A percentile compares a stretch with the other conserved stretches of the same genome.
Conservation (phyloP, 208 protist species). For the Naegleria lovaniensis region DNA sequence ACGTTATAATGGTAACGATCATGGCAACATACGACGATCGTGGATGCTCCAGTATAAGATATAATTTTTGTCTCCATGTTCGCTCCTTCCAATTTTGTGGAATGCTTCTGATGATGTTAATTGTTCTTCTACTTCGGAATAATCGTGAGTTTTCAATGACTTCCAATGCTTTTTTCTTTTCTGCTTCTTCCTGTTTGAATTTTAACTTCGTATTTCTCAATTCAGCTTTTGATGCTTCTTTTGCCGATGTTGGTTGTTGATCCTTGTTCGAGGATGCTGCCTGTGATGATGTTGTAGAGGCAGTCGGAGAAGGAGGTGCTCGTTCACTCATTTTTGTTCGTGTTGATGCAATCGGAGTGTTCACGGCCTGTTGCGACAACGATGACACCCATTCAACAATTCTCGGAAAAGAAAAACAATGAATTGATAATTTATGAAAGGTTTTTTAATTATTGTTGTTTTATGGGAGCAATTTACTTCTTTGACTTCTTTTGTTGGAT, state of each 20-base stretch:
- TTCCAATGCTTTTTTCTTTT: not conserved
- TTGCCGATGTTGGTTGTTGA: not conserved
- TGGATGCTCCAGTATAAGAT: not conserved
- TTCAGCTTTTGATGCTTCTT: not conserved
- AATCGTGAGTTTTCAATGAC: not conserved
- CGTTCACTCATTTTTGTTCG: not conserved
- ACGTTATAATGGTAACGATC: not conserved
- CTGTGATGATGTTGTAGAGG: not conserved
- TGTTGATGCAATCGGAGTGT: no score
- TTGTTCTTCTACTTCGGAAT: not conserved
- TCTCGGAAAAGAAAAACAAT: not conserved
- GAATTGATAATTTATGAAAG: not conserved
- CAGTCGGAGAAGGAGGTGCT: not conserved
- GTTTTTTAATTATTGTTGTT: not conserved
- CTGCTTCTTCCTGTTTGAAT: not conserved
- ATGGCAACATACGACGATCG: not conserved
- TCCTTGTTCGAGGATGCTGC: not conserved
- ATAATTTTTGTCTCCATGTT: conserved; percentile 15
- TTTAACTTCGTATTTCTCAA: not conserved
- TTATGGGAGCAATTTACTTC: conserved; percentile 36
- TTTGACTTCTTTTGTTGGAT: conserved; percentile 92
- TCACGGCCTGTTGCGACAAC: no score
- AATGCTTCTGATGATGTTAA: not conserved
- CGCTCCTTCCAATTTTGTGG: not conserved
- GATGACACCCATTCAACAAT: no score